A percentile compares a stretch with the other conserved stretches of the same genome.
Evolutionary conservation across 257 asterid species (phyloP).

Genomic region (Cordia subcordata): DNA sequence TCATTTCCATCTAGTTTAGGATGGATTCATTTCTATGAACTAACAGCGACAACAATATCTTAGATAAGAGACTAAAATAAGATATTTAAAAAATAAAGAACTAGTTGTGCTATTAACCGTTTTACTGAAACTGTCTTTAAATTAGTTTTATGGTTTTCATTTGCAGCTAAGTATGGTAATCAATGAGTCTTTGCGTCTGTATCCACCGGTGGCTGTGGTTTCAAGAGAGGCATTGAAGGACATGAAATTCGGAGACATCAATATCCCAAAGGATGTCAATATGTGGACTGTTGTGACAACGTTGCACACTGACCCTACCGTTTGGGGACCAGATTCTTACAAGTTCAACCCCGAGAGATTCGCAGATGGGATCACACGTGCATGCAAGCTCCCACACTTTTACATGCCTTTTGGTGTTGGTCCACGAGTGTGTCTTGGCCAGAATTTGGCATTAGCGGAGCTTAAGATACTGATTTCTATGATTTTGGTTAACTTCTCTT

Average conservation of each 20-base stretch:
- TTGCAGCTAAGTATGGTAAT: slow-evolving; percentile 34
- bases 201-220: slow-evolving; percentile 28
- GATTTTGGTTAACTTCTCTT: slow-evolving; percentile 19
- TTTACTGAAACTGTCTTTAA: too few species aligned
- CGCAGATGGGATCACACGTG: slow-evolving; percentile 33
- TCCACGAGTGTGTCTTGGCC: slow-evolving; percentile 34
- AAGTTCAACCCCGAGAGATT: slow-evolving; percentile 34
- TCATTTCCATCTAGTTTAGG: too few species aligned
- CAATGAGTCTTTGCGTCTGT: slow-evolving; percentile 31
- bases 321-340: slow-evolving; percentile 31
- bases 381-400: slow-evolving; percentile 34
- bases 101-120: too few species aligned
- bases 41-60: too few species aligned
- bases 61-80: too few species aligned
- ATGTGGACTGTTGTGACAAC: slow-evolving; percentile 25
- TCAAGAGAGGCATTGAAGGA: slow-evolving; percentile 36
- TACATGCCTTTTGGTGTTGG: slow-evolving; percentile 50
- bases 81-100: too few species aligned
- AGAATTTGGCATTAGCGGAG: slow-evolving; percentile 30
- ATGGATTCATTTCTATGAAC: too few species aligned
- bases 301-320: slow-evolving; percentile 23
- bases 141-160: background rate
- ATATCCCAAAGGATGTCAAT: slow-evolving; percentile 28
- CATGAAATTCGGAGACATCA: slow-evolving; percentile 27
- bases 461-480: slow-evolving; percentile 28